A percentile compares a stretch with the other conserved stretches of the same genome.
Evolutionary conservation across 495 filamentous ascomycete species (phyloP).

Genomic region (Neurospora sp.): DNA sequence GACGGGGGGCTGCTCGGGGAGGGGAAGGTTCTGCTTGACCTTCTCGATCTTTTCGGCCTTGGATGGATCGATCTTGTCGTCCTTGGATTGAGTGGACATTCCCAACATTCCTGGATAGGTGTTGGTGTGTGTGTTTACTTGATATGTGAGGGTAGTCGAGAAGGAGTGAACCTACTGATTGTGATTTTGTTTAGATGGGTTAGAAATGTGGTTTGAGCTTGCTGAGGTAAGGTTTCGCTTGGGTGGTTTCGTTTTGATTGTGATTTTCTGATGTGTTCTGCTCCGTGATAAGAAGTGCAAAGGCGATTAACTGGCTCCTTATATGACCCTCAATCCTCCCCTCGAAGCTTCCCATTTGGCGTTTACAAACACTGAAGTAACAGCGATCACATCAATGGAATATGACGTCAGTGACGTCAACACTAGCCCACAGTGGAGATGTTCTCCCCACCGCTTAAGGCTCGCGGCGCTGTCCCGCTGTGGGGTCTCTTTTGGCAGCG

Average conservation of each 20-base stretch:
- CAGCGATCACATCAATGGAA: not conserved
- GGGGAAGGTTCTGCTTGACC: slow-evolving; percentile 58
- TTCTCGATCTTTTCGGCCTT: slow-evolving; percentile 57
- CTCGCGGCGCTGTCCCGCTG: not conserved
- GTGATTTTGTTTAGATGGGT: not conserved
- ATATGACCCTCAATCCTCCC: not conserved
- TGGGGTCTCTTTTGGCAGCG: not conserved
- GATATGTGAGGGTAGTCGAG: not conserved
- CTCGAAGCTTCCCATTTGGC: no score
- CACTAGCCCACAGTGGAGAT: not conserved
- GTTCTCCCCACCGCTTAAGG: not conserved
- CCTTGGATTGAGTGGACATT: slow-evolving; percentile 40
- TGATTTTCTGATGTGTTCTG: not conserved
- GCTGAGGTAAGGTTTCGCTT: not conserved
- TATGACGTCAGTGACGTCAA: not conserved
- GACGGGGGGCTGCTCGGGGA: slow-evolving; percentile 66
- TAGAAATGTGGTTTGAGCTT: not conserved
- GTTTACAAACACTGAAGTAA: no score
- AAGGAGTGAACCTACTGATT: not conserved
- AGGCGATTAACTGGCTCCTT: not conserved
- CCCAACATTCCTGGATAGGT: slow-evolving; percentile 17
- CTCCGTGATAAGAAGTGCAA: not conserved
- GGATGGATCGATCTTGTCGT: slow-evolving; percentile 49
- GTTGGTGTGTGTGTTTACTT: not conserved
- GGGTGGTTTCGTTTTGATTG: not conserved